phyloP scores from a whole-genome alignment of 2,329 filamentous ascomycete genomes.

The Cryoendolithus antarcticus region DNA sequence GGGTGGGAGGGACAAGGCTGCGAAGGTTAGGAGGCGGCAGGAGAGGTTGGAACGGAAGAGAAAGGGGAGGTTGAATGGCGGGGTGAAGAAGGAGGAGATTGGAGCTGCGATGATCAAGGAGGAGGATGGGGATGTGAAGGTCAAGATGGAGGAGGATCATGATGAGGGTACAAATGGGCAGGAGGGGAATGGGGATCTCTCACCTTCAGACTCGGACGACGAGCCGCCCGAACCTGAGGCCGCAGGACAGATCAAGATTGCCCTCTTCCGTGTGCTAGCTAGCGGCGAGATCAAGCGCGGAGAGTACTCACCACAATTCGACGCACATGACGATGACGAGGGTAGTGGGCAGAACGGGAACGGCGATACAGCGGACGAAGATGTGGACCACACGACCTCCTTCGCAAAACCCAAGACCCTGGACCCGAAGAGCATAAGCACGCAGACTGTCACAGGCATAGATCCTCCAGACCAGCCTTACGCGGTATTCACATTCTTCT shows the following conservation, averaged over 20 bases:
- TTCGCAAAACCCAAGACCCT: constrained; percentile 94
- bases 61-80: constrained; percentile 26
- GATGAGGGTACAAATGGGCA: constrained; percentile 56
- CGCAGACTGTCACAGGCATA: constrained; percentile 96
- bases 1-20: constrained; percentile 69
- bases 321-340: constrained; percentile 91
- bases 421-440: constrained; percentile 95
- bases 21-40: constrained; percentile 55
- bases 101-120: constrained; percentile 33
- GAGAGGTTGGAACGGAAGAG: constrained; percentile 62
- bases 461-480: constrained; percentile 94
- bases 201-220: constrained; percentile 60
- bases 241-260: constrained; percentile 94
- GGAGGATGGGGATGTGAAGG: constrained; percentile 35
- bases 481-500: constrained; percentile 95
- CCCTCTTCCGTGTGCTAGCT: constrained; percentile 86
- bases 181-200: constrained; percentile 51
- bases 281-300: constrained; percentile 96
- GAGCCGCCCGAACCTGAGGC: constrained; percentile 83
- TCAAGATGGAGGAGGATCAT: constrained; percentile 36
- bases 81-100: constrained; percentile 44
- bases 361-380: constrained; percentile 53
- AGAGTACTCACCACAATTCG: constrained; percentile 95
- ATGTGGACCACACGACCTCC: constrained; percentile 92
- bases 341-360: constrained; percentile 38